Base-by-base conservation (phyloP, 2,329 filamentous ascomycete species). In the Thelonectria rubi region DNA sequence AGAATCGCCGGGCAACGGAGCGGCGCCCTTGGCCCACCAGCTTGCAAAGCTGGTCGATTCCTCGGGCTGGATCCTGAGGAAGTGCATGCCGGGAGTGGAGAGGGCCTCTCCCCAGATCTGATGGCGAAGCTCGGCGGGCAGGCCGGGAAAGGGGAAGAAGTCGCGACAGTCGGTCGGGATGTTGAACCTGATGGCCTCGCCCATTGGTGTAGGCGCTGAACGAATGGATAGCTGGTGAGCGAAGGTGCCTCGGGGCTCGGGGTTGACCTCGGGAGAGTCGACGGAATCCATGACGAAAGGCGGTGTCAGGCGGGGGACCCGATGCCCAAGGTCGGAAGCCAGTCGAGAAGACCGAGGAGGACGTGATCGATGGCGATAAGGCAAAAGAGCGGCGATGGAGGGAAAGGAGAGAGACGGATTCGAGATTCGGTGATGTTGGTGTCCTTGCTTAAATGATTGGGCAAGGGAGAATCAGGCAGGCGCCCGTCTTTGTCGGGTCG, bases 101-200 rank as follows among this genome's bases (percentile, higher is more conserved):
- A 78, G 59, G 20, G 72, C 70, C 18, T 53, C 47, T 40, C 71
- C 71, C 76, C 77, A 78, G 55, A 78, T 76, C 39, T 73, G 69
- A 26, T 73, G 67, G 30, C 76, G 76, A 9, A 78, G 69, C 55
- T 78, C 76, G 3, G 72, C 59, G 1, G 76, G 76, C n/a, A 78
- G 62, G n/a, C 63, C 68, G 14, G 65, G 32, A 55, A 78, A 78
- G 3, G 66, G 70, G 3, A 64, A 49, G 57, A 78, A 78, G 24
- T 53, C 67, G 37, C 74, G 74, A 21, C 66, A 77, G 26, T 69
- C 59, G 18, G 69, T 54, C 6, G 75, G 76, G 30, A 78, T 66
- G 5, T 73, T 40, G 50, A 78, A 78, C 34, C 70, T 76, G 56
- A 77, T 48, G 11, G 62, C 55, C 9, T 39, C 15, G 3, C 53